These are phyloP conservation scores for Candida rishiriensis DNA, from an alignment of 805 yeast genomes.

Conservation along the genomic window DNA sequence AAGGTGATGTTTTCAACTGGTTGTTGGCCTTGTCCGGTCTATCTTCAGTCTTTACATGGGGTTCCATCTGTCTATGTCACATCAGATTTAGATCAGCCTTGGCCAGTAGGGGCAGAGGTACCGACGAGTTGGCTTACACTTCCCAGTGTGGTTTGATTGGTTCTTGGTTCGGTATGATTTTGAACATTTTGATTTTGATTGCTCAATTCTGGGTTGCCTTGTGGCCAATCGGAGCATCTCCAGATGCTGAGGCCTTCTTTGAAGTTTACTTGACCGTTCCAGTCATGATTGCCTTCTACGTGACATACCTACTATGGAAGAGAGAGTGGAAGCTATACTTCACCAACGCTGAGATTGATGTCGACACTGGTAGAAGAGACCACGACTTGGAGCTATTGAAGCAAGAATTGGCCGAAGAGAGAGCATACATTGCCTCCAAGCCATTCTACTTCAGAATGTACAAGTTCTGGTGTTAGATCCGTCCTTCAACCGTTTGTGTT, in stretches of 20 bases:
- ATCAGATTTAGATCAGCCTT: constrained; percentile 69
- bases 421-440: constrained; percentile 41
- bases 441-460: constrained; percentile 47
- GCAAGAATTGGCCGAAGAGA: constrained; percentile 57
- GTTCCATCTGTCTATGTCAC: constrained; percentile 64
- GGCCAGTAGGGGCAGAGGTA: constrained; percentile 58
- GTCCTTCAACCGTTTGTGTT: too few species aligned
- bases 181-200: constrained; percentile 57
- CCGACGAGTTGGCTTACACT: constrained; percentile 61
- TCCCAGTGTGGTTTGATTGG: constrained; percentile 69
- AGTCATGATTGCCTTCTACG: constrained; percentile 49
- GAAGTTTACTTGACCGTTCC: constrained; percentile 61
- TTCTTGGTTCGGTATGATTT: constrained; percentile 53
- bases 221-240: constrained; percentile 54
- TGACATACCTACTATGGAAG: constrained; percentile 32
- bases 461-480: constrained; percentile 49
- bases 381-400: constrained; percentile 51
- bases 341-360: constrained; percentile 46
- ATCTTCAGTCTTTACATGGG: constrained; percentile 79
- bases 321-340: constrained; percentile 42
- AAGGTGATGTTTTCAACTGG: constrained; percentile 66
- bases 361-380: constrained; percentile 62
- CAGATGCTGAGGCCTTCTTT: constrained; percentile 59
- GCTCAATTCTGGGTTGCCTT: constrained; percentile 84
- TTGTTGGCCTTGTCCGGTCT: constrained; percentile 72